Evolutionary conservation across 2,329 filamentous ascomycete species (phyloP).

Genomic region (Thermomyces lanuginosus): DNA sequence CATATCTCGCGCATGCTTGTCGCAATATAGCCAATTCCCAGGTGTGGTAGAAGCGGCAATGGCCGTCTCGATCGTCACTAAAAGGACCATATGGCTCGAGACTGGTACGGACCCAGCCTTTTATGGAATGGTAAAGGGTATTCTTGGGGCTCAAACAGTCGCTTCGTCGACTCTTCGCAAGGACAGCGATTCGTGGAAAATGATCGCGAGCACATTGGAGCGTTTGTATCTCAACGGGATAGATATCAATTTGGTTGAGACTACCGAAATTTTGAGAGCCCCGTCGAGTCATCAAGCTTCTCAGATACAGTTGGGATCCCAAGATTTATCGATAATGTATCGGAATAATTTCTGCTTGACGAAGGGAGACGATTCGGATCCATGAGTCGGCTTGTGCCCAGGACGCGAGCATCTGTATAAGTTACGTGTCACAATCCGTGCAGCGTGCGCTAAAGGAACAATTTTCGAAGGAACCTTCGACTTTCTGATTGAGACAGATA

Average conservation of each 20-base stretch:
- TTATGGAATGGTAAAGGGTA: slow-evolving; percentile 5
- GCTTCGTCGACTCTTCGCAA: slow-evolving; percentile 1
- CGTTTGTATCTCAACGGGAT: slow-evolving; percentile 46
- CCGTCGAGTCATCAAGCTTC: slow-evolving; percentile 46
- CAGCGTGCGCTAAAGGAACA: slow-evolving; percentile 48
- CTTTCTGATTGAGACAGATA: slow-evolving; percentile 6
- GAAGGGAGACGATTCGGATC: slow-evolving; percentile 39
- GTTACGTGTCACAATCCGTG: slow-evolving; percentile 40
- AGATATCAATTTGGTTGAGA: slow-evolving; percentile 53
- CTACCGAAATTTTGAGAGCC: slow-evolving; percentile 43
- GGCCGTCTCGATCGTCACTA: not conserved
- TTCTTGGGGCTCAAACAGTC: slow-evolving; percentile 2
- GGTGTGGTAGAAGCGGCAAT: slow-evolving; percentile 5
- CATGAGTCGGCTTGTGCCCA: slow-evolving; percentile 12
- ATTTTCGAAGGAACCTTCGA: slow-evolving; percentile 18
- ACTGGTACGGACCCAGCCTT: slow-evolving; percentile 7
- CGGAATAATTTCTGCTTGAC: slow-evolving; percentile 53
- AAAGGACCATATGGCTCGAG: slow-evolving; percentile 8
- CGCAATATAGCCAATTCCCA: slow-evolving; percentile 1
- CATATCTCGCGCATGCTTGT: not conserved
- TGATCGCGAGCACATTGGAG: not conserved
- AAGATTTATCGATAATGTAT: slow-evolving; percentile 61
- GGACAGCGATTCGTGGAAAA: slow-evolving; percentile 1
- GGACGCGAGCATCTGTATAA: slow-evolving; percentile 18
- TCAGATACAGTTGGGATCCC: slow-evolving; percentile 50